Evolutionary conservation across 805 yeast genomes (phyloP).

Genomic region (Pichia cephalocereana): DNA sequence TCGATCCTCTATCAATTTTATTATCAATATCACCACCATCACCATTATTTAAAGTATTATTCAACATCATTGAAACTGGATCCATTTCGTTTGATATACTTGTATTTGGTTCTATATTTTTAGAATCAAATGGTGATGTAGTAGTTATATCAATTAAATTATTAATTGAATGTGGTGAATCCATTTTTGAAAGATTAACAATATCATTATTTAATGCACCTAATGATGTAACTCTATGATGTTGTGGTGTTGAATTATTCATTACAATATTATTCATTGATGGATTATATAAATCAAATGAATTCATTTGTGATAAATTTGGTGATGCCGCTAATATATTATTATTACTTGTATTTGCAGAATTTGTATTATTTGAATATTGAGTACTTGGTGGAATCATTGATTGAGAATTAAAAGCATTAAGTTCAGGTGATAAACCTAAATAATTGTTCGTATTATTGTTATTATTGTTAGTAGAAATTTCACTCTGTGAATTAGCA

Average conservation of each 20-base stretch:
- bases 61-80: constrained; percentile 6
- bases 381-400: not conserved
- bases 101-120: not conserved
- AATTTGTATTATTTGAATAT: not conserved
- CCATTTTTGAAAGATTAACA: not conserved
- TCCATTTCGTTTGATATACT: too few species aligned
- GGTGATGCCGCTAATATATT: constrained; percentile 5
- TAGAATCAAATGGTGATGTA: constrained; percentile 11
- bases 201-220: constrained; percentile 9
- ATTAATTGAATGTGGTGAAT: not conserved
- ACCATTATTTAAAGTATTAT: constrained; percentile 3
- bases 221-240: constrained; percentile 12
- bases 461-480: not conserved
- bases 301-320: constrained; percentile 6
- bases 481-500: not conserved
- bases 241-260: constrained; percentile 6
- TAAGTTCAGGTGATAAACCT: not conserved
- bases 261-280: not conserved
- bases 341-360: not conserved
- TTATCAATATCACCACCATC: not conserved
- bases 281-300: constrained; percentile 7
- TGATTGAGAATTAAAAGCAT: too few species aligned
- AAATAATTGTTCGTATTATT: not conserved
- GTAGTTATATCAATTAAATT: constrained; percentile 10
- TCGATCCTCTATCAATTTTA: not conserved